A percentile compares a stretch with the other conserved stretches of the same genome.
phyloP scores from a whole-genome alignment of 352 stramenopile species.

The Saprolegnia parasitica region DNA sequence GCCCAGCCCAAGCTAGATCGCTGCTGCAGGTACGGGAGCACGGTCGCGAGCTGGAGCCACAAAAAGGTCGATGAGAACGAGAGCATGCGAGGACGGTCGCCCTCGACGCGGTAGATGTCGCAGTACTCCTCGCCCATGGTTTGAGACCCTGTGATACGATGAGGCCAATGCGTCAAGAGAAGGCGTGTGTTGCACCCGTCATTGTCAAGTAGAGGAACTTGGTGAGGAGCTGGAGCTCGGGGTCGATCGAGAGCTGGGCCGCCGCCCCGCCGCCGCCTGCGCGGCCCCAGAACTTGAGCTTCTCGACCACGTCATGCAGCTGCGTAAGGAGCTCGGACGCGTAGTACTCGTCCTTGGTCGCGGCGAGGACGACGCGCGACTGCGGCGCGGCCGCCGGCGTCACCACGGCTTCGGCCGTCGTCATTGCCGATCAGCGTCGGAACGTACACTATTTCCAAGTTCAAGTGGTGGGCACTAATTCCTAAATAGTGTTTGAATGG shows the following conservation, averaged over 20 bases:
- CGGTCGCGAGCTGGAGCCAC: conserved; percentile 53
- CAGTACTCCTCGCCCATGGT: conserved; percentile 87
- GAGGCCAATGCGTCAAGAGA: neutral
- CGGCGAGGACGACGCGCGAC: conserved; percentile 22
- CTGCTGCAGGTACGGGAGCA: conserved; percentile 55
- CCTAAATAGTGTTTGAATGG: neutral
- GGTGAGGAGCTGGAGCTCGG: conserved; percentile 14
- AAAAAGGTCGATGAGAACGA: conserved; percentile 38
- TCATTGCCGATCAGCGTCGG: neutral
- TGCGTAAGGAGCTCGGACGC: conserved; percentile 11
- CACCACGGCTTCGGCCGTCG: neutral
- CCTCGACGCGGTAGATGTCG: conserved; percentile 61
- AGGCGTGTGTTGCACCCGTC: conserved; percentile 5
- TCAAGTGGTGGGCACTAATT: neutral
- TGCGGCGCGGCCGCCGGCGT: conserved; percentile 13
- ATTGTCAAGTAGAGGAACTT: conserved; percentile 17
- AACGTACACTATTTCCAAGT: neutral
- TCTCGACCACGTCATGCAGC: conserved; percentile 28
- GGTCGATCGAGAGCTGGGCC: conserved; percentile 10
- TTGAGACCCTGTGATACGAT: conserved; percentile 34
- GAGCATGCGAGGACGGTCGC: conserved; percentile 35
- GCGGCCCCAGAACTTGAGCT: conserved; percentile 26
- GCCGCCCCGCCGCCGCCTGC: neutral
- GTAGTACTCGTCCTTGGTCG: conserved; percentile 28
- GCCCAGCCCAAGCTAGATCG: conserved; percentile 69